Evolutionary conservation across 768 basidiomycete species (phyloP).

Genomic region (Serpula lacrymans): DNA sequence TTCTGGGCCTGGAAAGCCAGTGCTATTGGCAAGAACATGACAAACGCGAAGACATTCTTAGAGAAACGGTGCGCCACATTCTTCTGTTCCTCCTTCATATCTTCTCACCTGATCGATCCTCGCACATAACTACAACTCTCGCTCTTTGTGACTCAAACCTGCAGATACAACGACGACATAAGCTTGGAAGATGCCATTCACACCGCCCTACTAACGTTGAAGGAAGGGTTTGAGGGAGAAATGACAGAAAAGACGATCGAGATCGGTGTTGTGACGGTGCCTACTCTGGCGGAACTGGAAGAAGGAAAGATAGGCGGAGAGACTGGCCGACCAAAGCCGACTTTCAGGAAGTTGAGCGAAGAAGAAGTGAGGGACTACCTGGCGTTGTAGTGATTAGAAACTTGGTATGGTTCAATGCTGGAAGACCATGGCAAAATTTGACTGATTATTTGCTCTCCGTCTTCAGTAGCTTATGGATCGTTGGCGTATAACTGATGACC

Average conservation of each 20-base stretch:
- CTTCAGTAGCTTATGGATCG: too few relatives aligned
- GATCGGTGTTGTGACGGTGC: slow-evolving; percentile 93
- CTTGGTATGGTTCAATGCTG: too few relatives aligned
- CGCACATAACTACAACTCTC: slow-evolving; percentile 6
- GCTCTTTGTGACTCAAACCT: slow-evolving; percentile 16
- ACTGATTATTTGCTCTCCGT: not conserved
- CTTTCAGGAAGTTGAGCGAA: slow-evolving; percentile 93
- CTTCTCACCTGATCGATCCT: slow-evolving; percentile 17
- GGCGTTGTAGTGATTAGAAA: slow-evolving; percentile 74
- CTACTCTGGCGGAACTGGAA: slow-evolving; percentile 55
- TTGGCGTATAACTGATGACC: too few relatives aligned
- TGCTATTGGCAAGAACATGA: slow-evolving; percentile 99
- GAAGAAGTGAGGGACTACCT: slow-evolving; percentile 97
- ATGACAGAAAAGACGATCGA: slow-evolving; percentile 99
- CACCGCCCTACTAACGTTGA: slow-evolving; percentile 94
- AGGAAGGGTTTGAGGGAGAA: slow-evolving; percentile 99
- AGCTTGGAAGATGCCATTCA: slow-evolving; percentile 98
- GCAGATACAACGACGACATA: slow-evolving; percentile 98
- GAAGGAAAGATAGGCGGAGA: slow-evolving; percentile 66
- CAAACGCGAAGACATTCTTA: slow-evolving; percentile 98
- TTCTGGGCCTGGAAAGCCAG: slow-evolving; percentile 99
- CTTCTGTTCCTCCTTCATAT: slow-evolving; percentile 15
- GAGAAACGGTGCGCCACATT: slow-evolving; percentile 81
- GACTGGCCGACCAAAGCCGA: slow-evolving; percentile 72
- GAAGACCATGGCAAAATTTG: too few relatives aligned